Base-by-base conservation (phyloP, 2,329 filamentous ascomycete species). In the Apiospora aurea region DNA sequence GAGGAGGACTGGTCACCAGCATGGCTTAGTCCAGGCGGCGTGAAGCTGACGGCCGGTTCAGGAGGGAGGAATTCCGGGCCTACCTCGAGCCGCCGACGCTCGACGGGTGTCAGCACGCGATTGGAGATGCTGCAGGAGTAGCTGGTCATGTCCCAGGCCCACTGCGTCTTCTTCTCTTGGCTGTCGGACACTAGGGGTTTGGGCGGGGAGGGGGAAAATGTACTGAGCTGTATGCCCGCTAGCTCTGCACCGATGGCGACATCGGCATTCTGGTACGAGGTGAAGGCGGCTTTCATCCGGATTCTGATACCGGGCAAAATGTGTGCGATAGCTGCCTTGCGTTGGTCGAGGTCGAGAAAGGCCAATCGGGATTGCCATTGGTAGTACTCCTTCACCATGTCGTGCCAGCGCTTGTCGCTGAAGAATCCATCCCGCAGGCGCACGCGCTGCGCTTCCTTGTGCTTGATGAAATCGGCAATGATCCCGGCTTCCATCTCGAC, bases 11-110 rank as follows among this genome's bases (percentile, higher is more conserved):
- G 34, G 57, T 21, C 21, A 14, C n/a, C n/a, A 26, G 11, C n/a
- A 26, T 26, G 49, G 34, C 10, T 24, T 5, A n/a, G 57, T 6
- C 18, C 18, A 41, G 18, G 57, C 57, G 21, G 10, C 57, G 29
- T 13, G 57, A 64, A 64, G 34, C 21, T 29, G 57, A 41, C 10
- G 57, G 38, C 57, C 3, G 57, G 57, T 8, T 64, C 34, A 10
- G 57, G 57, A 21, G 57, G 57, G 34, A 64, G 57, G 10, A 41
- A 18, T 8, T 64, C 57, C 11, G 57, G 57, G 57, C 57, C 57
- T 2, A 64, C 18, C 18, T n/a, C 18, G 34, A 64, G 10, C 4
- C 41, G 10, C 10, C 29, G 57, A 3, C 57, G 57, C 57, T 64
- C 57, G 34, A 64, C 18, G 21, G 21, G 34, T 21, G 34, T 24